Percentiles rank a stretch among this genome's conserved stretches.
These are phyloP conservation scores for Amanita rubescens DNA, from an alignment of 768 basidiomycete species.

Conservation along the genomic window DNA sequence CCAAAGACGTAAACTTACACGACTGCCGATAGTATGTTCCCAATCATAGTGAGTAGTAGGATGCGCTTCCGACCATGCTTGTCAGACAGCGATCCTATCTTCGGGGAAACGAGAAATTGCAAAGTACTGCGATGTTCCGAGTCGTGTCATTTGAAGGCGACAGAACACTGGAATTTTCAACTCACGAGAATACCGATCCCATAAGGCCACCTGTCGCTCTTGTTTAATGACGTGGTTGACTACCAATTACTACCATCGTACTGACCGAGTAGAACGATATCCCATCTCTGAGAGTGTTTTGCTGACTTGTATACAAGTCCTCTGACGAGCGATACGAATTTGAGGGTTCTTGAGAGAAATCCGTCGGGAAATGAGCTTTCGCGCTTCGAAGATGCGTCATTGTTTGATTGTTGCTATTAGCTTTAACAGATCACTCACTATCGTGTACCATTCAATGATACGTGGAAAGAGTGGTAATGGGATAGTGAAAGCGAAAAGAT, in stretches of 20 bases:
- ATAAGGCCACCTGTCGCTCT: constrained; percentile 68
- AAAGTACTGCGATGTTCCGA: constrained; percentile 43
- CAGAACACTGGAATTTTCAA: constrained; percentile 26
- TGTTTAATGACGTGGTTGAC: neutral
- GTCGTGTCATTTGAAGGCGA: neutral
- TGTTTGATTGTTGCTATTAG: constrained; percentile 1
- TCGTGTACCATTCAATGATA: constrained; percentile 88
- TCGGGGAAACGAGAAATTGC: constrained; percentile 79
- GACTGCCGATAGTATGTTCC: constrained; percentile 86
- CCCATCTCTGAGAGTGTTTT: constrained; percentile 74
- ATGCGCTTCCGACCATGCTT: constrained; percentile 82
- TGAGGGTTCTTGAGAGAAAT: constrained; percentile 66
- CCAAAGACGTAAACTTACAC: constrained; percentile 44
- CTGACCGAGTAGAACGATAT: constrained; percentile 85
- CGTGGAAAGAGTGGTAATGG: constrained; percentile 97
- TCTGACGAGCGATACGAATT: constrained; percentile 58
- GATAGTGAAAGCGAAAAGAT: constrained; percentile 88
- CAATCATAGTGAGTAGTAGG: constrained; percentile 82
- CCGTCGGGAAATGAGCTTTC: constrained; percentile 66
- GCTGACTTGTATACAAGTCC: constrained; percentile 54
- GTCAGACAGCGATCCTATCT: constrained; percentile 81
- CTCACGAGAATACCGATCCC: constrained; percentile 90
- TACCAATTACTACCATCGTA: neutral
- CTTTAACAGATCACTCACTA: constrained; percentile 35
- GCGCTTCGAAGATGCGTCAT: constrained; percentile 32